A percentile compares a stretch with the other conserved stretches of the same genome.
Evolutionary conservation across 2,329 filamentous ascomycete species (phyloP).

Genomic region (Stagonosporopsis vannaccii): DNA sequence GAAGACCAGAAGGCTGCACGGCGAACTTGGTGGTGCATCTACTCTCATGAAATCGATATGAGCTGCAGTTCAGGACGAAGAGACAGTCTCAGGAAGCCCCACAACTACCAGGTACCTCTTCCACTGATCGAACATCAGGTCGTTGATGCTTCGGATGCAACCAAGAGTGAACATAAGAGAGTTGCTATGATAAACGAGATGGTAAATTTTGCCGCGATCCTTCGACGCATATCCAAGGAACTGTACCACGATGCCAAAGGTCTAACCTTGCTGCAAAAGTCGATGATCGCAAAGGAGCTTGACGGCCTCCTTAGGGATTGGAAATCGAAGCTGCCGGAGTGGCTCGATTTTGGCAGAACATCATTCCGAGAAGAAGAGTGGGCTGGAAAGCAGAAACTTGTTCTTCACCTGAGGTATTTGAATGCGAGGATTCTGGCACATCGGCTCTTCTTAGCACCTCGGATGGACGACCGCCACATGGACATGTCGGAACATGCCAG

Average conservation of each 20-base stretch:
- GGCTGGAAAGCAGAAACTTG: conserved; percentile 1
- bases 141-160: background rate
- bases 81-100: background rate
- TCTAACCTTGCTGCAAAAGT: background rate
- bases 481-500: background rate
- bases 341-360: background rate
- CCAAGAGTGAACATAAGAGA: background rate
- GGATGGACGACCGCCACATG: background rate
- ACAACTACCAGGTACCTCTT: background rate
- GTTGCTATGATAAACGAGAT: conserved; percentile 2
- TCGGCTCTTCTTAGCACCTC: background rate
- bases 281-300: background rate
- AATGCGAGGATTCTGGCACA: conserved; percentile 1
- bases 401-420: background rate
- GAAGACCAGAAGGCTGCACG: background rate
- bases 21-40: conserved; percentile 2
- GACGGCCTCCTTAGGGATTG: background rate
- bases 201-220: background rate
- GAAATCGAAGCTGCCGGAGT: background rate
- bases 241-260: background rate
- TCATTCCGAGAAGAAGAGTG: conserved; percentile 1
- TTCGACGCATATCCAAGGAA: background rate
- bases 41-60: conserved; percentile 3
- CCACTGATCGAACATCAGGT: background rate
- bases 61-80: conserved; percentile 1